Conservation (phyloP, 306 rosid genomes). For the Vigna hirtella region DNA sequence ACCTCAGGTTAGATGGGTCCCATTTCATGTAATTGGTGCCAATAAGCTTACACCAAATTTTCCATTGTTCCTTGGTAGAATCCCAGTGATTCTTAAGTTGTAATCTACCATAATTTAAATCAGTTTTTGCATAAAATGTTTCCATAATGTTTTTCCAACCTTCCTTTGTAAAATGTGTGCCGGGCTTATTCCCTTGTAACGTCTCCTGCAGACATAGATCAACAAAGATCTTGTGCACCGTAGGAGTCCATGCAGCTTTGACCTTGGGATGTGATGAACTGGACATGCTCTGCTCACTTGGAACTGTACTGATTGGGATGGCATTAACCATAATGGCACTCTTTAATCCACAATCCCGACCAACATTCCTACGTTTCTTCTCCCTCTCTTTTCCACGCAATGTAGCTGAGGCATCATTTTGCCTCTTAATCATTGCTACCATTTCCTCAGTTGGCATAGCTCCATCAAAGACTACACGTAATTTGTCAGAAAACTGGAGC, state of each 20-base stretch:
- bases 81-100: conserved; percentile 86
- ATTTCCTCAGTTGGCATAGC: conserved; percentile 44
- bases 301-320: conserved; percentile 50
- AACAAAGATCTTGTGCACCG: conserved; percentile 60
- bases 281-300: conserved; percentile 64
- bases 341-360: conserved; percentile 40
- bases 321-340: conserved; percentile 52
- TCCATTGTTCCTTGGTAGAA: conserved; percentile 71
- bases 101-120: conserved; percentile 58
- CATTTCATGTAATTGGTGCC: conserved; percentile 69
- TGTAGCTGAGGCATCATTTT: conserved; percentile 46
- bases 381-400: conserved; percentile 47
- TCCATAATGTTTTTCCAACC: conserved; percentile 74
- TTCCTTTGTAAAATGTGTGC: conserved; percentile 73
- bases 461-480: conserved; percentile 56
- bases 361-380: conserved; percentile 48
- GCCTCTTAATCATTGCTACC: conserved; percentile 46
- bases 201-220: conserved; percentile 73
- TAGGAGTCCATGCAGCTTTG: conserved; percentile 68
- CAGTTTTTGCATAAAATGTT: conserved; percentile 59
- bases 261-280: conserved; percentile 51
- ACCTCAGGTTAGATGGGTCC: conserved; percentile 54
- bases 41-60: conserved; percentile 65
- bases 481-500: conserved; percentile 53
- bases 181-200: conserved; percentile 70